Base-by-base conservation (phyloP, 768 basidiomycete genomes). In the Podaxis sp. region DNA sequence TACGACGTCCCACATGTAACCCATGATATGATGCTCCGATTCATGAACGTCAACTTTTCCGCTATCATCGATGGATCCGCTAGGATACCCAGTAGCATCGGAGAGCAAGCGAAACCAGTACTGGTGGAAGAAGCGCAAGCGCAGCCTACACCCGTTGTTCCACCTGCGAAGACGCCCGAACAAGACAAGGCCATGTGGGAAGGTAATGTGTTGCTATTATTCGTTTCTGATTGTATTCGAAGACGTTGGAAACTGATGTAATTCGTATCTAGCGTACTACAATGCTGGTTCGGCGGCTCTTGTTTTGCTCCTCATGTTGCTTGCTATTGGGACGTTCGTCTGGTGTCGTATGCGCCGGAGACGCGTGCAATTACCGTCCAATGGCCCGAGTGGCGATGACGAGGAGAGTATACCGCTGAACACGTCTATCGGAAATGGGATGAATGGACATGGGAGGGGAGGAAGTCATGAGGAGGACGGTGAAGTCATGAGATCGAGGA, bases 1-100 rank as follows among this genome's bases (percentile, higher is more conserved):
- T 90, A 80, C 73, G 96, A 99, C 74, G 80, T 91, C 12, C 96
- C 95, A 0, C 84, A 92, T 56, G 86, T 89, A 20, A 81, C 96
- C 3, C 95, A 98, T 73, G 97, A 99, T 74, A 98, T 99, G 97
- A 96, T 99, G 68, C 85, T 97, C 44, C 92, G 97, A 13, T 99
- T 99, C 79, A 93, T 98, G 89, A 89, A 87, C 56, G 86, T 95
- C 64, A 90, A 99, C 77, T 92, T 96, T 68, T 84, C 89, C 26
- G 82, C 86, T 2, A 83, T 98, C 62, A 79, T 88, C 2, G 94
- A 91, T 24, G 88, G 91, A 36, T 88, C 93, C 0, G 94, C 93
- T 2, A 80, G 76, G 56, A 90, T 96, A 61, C 89, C 93, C 13
- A 93, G 90, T 64, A 85, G 84, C 41, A 80, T 99, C 28, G 97